Evolutionary conservation across 306 rosid species (phyloP), one percentile per base, ranked within the genome.

Genomic region (Arachis stenosperma): DNA sequence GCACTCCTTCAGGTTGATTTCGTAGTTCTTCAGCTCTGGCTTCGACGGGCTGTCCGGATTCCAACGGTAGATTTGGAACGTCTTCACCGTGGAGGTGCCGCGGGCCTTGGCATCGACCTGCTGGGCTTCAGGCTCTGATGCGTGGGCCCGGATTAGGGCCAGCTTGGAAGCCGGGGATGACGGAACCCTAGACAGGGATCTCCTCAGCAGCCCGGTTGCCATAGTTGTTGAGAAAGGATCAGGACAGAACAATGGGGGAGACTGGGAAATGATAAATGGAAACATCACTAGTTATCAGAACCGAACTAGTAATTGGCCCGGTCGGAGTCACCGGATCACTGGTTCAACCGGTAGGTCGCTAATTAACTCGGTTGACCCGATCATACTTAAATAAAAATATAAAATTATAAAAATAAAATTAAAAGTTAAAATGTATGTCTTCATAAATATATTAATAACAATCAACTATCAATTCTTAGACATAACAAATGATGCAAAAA

Each of bases 31-130:
- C 5, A 91, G 99, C 80, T 90, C 88, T 6, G 99, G 98, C 73
- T 95, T 95, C 37, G 86, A 39, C 0, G 98, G 86, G 13, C 30
- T 83, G 4, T 95, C 92, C 1, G 99, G 98, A 78, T 10, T 91
- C 99, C 99, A 95, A 0, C 99, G 88, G 86, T 95, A 95, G 87
- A 95, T 95, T 68, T 89, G 88, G 86, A 95, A 95, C 30, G 88
- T 88, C 75, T 91, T 91, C 17, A 82, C 5, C 1, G n/a, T 8
- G 12, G 87, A 0, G 11, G 71, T n/a, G 41, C 36, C 79, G 0
- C 51, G 37, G 53, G 86, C 85, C 44, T 75, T 81, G 13, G 87
- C 88, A 14, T 78, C 81, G 3, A 77, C 83, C 44, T 79, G 73
- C 67, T 86, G 90, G 51, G 94, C 87, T 58, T 87, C 75, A 13